phyloP scores from a whole-genome alignment of 2,329 filamentous ascomycete genomes.

The Cercospora sp. region DNA sequence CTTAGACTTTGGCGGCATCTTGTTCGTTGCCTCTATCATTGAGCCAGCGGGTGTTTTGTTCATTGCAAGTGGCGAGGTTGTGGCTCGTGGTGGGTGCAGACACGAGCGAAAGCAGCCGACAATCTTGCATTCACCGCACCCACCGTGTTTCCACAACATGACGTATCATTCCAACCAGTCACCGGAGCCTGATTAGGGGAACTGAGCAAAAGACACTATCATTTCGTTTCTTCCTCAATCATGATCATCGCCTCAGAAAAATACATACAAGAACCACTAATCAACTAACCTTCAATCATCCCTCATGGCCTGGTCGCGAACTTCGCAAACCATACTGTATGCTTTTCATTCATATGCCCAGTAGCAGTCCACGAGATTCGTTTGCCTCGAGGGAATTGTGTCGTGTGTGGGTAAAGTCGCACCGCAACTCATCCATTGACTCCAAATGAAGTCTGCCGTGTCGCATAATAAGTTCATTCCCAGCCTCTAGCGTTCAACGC shows the following conservation, averaged over 20 bases:
- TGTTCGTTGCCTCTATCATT: neutral
- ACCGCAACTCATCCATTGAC: neutral
- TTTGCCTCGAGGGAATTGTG: neutral
- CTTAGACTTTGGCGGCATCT: neutral
- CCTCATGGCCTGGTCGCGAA: slow-evolving; percentile 1
- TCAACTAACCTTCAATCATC: neutral
- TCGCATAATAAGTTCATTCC: neutral
- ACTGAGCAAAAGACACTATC: neutral
- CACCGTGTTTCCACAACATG: neutral
- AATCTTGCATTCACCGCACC: neutral
- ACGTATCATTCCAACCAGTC: neutral
- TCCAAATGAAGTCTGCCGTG: neutral
- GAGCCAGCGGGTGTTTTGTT: neutral
- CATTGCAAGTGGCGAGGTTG: neutral
- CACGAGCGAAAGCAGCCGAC: neutral
- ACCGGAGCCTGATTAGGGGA: neutral
- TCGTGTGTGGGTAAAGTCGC: neutral
- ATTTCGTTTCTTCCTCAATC: slow-evolving; percentile 1
- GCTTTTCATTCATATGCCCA: slow-evolving; percentile 4
- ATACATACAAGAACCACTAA: neutral
- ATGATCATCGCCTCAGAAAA: neutral
- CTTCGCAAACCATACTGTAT: slow-evolving; percentile 11
- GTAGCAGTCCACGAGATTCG: neutral
- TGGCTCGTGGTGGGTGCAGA: neutral
- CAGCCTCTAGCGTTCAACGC: neutral